Evolutionary conservation across 331 rosid genomes (phyloP).

Genomic region (Pyracantha coccinea): DNA sequence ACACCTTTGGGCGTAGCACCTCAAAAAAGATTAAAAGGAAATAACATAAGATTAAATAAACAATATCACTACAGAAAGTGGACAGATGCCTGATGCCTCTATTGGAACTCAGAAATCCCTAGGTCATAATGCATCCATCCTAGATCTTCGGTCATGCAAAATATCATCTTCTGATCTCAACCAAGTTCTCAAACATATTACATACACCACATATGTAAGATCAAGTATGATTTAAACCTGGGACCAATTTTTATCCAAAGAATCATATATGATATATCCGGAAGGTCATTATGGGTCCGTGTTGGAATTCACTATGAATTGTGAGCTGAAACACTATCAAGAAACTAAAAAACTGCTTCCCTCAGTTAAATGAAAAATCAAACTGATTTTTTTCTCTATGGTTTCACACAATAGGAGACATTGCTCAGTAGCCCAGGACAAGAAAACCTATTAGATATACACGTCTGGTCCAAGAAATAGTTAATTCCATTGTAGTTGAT

Average conservation of each 20-base stretch:
- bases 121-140: background rate
- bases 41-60: background rate
- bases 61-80: background rate
- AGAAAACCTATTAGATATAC: background rate
- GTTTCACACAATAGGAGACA: background rate
- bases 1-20: conserved; percentile 99
- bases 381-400: background rate
- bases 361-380: background rate
- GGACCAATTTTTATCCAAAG: background rate
- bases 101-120: background rate
- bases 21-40: conserved; percentile 15
- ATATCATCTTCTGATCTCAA: background rate
- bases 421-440: background rate
- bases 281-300: background rate
- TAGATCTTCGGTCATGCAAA: background rate
- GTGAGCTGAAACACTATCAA: background rate
- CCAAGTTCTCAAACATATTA: conserved; percentile 1
- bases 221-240: background rate
- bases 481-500: background rate
- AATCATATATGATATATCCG: background rate
- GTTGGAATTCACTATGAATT: background rate
- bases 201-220: background rate
- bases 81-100: conserved; percentile 1
- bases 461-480: background rate
- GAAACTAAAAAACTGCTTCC: background rate